These are phyloP conservation scores for Tulasnella sp. DNA, from an alignment of 768 basidiomycete species.

Conservation along the genomic window DNA sequence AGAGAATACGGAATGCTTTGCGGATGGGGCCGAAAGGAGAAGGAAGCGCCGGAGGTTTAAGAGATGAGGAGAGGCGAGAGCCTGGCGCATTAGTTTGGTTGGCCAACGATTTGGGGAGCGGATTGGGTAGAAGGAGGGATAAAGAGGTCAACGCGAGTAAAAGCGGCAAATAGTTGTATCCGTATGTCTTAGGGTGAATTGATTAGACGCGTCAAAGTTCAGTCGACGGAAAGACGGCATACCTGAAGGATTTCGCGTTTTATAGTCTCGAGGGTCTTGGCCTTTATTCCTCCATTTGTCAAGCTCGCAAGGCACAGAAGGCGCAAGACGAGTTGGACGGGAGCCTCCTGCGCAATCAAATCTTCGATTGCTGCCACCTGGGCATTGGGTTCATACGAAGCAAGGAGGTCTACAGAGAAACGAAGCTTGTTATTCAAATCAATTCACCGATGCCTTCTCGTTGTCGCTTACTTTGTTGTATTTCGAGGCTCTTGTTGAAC, in stretches of 20 bases:
- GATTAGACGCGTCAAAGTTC: slow-evolving; percentile 15
- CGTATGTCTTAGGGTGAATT: slow-evolving; percentile 43
- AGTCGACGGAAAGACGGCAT: slow-evolving; percentile 41
- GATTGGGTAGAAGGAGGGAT: slow-evolving; percentile 51
- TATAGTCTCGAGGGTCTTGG: slow-evolving; percentile 74
- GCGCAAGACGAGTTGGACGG: slow-evolving; percentile 69
- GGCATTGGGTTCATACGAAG: slow-evolving; percentile 73
- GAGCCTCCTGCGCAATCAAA: slow-evolving; percentile 77
- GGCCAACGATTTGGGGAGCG: slow-evolving; percentile 40
- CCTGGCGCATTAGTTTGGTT: slow-evolving; percentile 35
- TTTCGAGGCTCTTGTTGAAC: slow-evolving; percentile 88
- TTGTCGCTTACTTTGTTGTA: slow-evolving; percentile 75
- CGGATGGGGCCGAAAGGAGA: slow-evolving; percentile 57
- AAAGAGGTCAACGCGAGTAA: slow-evolving; percentile 34
- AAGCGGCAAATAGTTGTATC: slow-evolving; percentile 44
- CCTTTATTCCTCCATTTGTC: slow-evolving; percentile 77
- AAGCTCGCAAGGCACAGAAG: slow-evolving; percentile 82
- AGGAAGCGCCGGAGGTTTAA: slow-evolving; percentile 26
- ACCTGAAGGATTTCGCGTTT: slow-evolving; percentile 89
- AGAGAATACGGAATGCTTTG: slow-evolving; percentile 82
- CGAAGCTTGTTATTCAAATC: background rate
- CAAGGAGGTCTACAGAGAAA: slow-evolving; percentile 77
- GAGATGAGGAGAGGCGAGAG: slow-evolving; percentile 40
- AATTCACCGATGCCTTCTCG: background rate
- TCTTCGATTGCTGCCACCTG: slow-evolving; percentile 88